Percentiles rank a stretch among this genome's conserved stretches.
phyloP scores from a whole-genome alignment of 139 green algal genomes.

The Chlamydomonas asymmetrica region DNA sequence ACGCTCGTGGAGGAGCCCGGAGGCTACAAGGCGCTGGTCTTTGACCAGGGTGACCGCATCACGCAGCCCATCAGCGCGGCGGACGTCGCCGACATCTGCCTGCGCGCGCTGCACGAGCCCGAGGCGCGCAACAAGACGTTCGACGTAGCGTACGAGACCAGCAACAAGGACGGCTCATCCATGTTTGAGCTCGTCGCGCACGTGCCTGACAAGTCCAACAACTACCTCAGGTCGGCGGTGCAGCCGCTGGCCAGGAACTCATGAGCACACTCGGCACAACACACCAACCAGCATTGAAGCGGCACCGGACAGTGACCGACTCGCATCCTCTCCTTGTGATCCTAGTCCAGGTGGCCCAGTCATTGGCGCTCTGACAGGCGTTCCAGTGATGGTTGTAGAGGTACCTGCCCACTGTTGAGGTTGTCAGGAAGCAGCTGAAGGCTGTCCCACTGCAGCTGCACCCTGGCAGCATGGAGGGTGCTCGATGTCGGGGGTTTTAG shows the following conservation, averaged over 20 bases:
- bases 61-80: constrained; percentile 83
- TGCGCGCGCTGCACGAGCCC: constrained; percentile 70
- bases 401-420: too few relatives aligned
- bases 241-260: constrained; percentile 81
- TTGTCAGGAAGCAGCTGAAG: too few relatives aligned
- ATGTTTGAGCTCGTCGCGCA: constrained; percentile 88
- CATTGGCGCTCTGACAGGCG: too few relatives aligned
- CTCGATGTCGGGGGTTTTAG: too few relatives aligned
- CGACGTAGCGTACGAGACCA: constrained; percentile 91
- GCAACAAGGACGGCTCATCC: constrained; percentile 55
- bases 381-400: too few relatives aligned
- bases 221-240: constrained; percentile 87
- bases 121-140: constrained; percentile 97
- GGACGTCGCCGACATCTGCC: constrained; percentile 96
- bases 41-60: constrained; percentile 93
- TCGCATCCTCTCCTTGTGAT: too few relatives aligned
- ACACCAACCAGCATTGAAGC: too few relatives aligned
- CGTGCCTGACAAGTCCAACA: constrained; percentile 77
- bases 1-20: constrained; percentile 89
- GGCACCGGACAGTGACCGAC: too few relatives aligned
- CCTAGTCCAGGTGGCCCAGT: too few relatives aligned
- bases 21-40: constrained; percentile 95
- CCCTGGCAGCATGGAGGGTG: too few relatives aligned
- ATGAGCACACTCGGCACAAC: too few relatives aligned
- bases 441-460: too few relatives aligned